Evolutionary conservation across 768 basidiomycete genomes (phyloP).

Genomic region (Russula sp.): DNA sequence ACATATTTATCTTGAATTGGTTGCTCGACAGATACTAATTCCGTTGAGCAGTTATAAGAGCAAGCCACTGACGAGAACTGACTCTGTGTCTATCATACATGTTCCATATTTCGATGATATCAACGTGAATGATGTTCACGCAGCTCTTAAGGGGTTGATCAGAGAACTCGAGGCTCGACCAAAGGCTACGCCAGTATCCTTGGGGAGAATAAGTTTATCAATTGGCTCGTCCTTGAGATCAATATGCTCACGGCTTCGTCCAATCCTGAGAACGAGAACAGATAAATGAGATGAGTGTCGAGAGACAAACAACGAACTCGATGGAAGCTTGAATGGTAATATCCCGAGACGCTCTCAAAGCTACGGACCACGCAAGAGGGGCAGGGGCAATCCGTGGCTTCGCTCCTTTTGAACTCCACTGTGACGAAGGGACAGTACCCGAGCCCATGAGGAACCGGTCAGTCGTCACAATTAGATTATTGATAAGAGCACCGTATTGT

Average conservation of each 20-base stretch:
- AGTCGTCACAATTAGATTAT: background rate
- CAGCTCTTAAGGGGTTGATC: background rate
- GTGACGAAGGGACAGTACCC: background rate
- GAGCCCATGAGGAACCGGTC: background rate
- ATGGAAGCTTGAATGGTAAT: slow-evolving; percentile 10
- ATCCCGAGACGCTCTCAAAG: slow-evolving; percentile 4
- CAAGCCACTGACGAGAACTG: background rate
- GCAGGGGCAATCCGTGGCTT: background rate
- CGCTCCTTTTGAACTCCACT: background rate
- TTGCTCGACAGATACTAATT: background rate
- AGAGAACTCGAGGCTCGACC: slow-evolving; percentile 3
- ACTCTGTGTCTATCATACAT: background rate
- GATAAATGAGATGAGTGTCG: background rate
- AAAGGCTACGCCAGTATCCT: slow-evolving; percentile 16
- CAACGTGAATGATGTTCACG: slow-evolving; percentile 1
- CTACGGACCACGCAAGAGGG: slow-evolving; percentile 7
- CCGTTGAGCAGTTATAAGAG: background rate
- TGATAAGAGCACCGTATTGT: background rate
- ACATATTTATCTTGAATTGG: slow-evolving; percentile 12
- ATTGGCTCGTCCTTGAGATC: background rate
- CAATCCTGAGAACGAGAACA: background rate
- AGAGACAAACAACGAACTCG: slow-evolving; percentile 1
- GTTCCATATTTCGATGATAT: slow-evolving; percentile 18
- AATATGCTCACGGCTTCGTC: slow-evolving; percentile 7
- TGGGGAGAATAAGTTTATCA: background rate